Evolutionary conservation across 495 filamentous ascomycete genomes (phyloP).

Genomic region (Gamarada debralockiae): DNA sequence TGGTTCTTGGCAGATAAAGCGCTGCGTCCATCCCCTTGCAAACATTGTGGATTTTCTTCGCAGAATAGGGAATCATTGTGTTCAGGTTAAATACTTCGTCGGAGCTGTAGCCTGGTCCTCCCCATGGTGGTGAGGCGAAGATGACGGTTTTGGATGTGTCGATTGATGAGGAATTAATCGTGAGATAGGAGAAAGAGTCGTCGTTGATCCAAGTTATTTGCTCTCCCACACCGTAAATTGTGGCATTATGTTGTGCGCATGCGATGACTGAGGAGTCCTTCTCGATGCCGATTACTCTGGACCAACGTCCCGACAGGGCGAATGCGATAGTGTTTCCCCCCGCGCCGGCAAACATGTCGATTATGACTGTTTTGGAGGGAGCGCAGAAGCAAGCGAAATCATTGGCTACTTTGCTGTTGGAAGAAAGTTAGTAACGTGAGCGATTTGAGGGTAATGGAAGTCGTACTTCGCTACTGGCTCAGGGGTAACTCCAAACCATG

Average conservation of each 20-base stretch:
- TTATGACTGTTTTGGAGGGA: conserved; percentile 52
- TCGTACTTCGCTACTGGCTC: conserved; percentile 81
- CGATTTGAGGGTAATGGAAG: neutral
- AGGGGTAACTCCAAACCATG: conserved; percentile 95
- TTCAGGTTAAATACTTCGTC: conserved; percentile 79
- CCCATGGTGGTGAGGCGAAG: conserved; percentile 95
- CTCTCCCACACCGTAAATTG: conserved; percentile 75
- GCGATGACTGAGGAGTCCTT: conserved; percentile 68
- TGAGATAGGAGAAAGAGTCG: conserved; percentile 65
- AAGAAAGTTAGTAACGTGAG: neutral
- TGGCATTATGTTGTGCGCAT: conserved; percentile 91
- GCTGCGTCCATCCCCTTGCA: conserved; percentile 53
- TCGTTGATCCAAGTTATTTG: conserved; percentile 81
- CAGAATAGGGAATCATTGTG: conserved; percentile 82
- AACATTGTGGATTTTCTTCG: conserved; percentile 55
- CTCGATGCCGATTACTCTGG: conserved; percentile 83
- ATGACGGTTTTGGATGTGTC: conserved; percentile 40
- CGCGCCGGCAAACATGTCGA: conserved; percentile 88
- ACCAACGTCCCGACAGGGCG: conserved; percentile 71
- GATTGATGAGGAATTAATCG: conserved; percentile 7
- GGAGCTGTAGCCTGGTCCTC: conserved; percentile 76
- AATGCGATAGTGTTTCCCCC: conserved; percentile 97
- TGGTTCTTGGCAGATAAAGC: conserved; percentile 85
- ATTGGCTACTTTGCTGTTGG: conserved; percentile 67
- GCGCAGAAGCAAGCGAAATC: conserved; percentile 52